Conservation (phyloP, 2,329 filamentous ascomycete genomes). For the Karstenula rhodostoma region DNA sequence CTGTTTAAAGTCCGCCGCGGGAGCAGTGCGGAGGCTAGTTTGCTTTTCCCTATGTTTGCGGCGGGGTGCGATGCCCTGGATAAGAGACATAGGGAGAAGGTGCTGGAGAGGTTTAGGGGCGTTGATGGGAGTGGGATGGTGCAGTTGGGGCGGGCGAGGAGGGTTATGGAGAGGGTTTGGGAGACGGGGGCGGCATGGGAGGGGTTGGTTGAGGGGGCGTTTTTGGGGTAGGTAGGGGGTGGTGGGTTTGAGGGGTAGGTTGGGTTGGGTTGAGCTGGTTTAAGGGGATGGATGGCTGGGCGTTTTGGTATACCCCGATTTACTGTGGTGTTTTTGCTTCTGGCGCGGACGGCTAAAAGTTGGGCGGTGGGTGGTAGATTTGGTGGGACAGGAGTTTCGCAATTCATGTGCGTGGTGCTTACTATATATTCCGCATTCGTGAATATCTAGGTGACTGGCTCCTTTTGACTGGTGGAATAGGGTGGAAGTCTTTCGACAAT, state of each 20-base stretch:
- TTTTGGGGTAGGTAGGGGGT: constrained; percentile 66
- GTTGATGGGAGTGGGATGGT: constrained; percentile 79
- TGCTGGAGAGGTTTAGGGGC: constrained; percentile 70
- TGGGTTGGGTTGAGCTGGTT: neutral
- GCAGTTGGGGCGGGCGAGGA: constrained; percentile 71
- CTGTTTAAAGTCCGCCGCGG: constrained; percentile 70
- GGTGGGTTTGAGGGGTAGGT: neutral
- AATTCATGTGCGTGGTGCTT: no score
- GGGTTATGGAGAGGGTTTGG: constrained; percentile 75
- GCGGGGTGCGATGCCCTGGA: constrained; percentile 77
- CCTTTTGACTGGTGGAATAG: no score
- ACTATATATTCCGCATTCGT: no score
- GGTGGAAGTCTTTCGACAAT: no score
- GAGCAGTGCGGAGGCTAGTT: constrained; percentile 75
- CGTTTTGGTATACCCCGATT: neutral
- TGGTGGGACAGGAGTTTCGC: no score
- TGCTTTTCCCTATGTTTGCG: constrained; percentile 83
- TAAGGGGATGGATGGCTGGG: neutral
- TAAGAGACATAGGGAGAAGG: constrained; percentile 62
- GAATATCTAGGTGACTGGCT: no score
- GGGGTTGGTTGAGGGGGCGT: constrained; percentile 70
- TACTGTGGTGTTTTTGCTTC: neutral
- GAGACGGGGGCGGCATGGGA: constrained; percentile 74
- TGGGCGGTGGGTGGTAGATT: no score
- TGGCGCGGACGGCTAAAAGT: no score